Base-by-base conservation (phyloP, 1,284 basidiomycete species). In the Naganishia liquefaciens region DNA sequence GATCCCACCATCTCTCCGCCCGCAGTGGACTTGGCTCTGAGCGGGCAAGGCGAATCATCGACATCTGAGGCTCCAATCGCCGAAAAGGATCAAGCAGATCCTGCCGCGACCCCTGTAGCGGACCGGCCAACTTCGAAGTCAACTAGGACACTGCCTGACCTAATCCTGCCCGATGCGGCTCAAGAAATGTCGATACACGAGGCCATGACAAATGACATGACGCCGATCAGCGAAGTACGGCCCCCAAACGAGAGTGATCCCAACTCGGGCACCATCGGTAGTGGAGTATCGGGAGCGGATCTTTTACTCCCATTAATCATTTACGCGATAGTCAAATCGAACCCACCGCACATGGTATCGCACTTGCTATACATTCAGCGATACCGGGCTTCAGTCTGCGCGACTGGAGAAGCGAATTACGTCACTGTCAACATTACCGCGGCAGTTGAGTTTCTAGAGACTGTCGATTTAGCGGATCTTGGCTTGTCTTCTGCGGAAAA, bases 401-500 rank as follows among this genome's bases (percentile, higher is more conserved):
- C 83, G n/a, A 80, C 87, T 4, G 92, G 92, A 0, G 92, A 96
- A 73, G 89, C 91, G 69, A 87, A 86, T 61, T 97, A 94, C 75
- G 96, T 93, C 69, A 83, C 95, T 33, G 90, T 96, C 75, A 97
- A 96, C 76, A 81, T 95, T 37, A 87, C 94, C 80, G 94, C 94
- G 6, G 93, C 93, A 1, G 90, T 91, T 2, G 92, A 95, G 73
- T 97, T 96, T 75, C 80, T 97, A 46, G 91, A 94, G 79, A 90
- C 92, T 72, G 91, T 96, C 27, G 91, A 94, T 76, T 81, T 94
- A 58, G 86, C 84, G 9, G 88, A 86, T 5, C 81, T 97, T 13
- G 92, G 93, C 0, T 21, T 68, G 19, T 64, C 63, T 80, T 96
- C 10, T 85, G 85, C 5, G 15, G 84, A 84, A 68, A 84, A 82